Evolutionary conservation across 805 yeast species (phyloP).

Genomic region (Candida lessepsii): DNA sequence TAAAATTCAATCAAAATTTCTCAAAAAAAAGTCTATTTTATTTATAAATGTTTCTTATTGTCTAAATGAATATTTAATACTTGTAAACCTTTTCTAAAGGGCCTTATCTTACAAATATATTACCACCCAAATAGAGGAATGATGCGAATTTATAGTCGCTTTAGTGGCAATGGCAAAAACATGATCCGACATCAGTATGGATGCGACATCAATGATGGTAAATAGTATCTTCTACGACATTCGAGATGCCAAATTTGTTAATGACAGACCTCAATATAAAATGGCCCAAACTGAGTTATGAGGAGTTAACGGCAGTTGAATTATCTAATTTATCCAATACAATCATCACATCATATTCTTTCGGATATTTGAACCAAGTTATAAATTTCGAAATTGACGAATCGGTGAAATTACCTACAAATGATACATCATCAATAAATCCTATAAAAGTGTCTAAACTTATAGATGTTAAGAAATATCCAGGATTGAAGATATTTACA

Average conservation of each 20-base stretch:
- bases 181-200: neutral
- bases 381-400: conserved; percentile 62
- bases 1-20: neutral
- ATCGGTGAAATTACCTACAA: conserved; percentile 50
- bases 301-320: conserved; percentile 40
- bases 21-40: too few species aligned
- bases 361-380: conserved; percentile 78
- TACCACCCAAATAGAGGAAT: too few species aligned
- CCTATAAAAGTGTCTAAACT: conserved; percentile 42
- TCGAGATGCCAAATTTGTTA: conserved; percentile 1
- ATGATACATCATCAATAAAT: conserved; percentile 43
- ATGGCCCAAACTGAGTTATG: conserved; percentile 63
- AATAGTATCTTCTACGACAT: conserved; percentile 8
- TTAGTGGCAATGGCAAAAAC: conserved; percentile 6
- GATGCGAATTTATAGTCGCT: neutral
- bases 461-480: conserved; percentile 21
- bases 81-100: too few species aligned
- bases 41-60: too few species aligned
- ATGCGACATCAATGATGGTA: neutral
- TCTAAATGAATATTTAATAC: too few species aligned
- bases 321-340: conserved; percentile 47
- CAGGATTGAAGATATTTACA: conserved; percentile 49
- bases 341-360: conserved; percentile 50
- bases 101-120: too few species aligned
- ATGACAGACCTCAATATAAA: conserved; percentile 61